Percentiles rank a stretch among this genome's conserved stretches.
Evolutionary conservation across 805 yeast genomes (phyloP).

Genomic region (Lipomyces yamanashiensis): DNA sequence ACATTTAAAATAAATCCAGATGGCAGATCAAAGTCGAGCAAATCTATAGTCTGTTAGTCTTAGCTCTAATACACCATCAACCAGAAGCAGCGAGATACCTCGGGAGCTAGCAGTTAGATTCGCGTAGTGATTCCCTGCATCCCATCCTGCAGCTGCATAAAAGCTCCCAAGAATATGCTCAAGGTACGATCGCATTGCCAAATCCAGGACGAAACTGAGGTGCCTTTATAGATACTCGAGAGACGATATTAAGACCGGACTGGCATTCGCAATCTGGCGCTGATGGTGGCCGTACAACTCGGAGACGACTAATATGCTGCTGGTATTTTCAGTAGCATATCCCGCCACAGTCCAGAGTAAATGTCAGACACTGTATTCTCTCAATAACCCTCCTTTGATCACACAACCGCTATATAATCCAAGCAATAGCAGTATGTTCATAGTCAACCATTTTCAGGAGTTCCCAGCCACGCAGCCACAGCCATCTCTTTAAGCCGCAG

Average conservation of each 20-base stretch:
- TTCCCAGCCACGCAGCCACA: constrained; percentile 9
- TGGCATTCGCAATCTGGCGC: too few species aligned
- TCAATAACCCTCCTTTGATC: background rate
- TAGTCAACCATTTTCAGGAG: constrained; percentile 6
- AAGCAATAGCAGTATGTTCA: background rate
- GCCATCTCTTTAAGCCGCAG: constrained; percentile 7
- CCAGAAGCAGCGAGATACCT: constrained; percentile 41
- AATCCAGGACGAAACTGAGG: background rate
- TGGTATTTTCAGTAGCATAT: too few species aligned
- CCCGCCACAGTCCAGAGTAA: background rate
- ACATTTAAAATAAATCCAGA: constrained; percentile 66
- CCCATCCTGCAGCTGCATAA: constrained; percentile 74
- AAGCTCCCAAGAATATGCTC: constrained; percentile 80
- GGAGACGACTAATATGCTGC: too few species aligned
- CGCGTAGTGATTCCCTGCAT: constrained; percentile 75
- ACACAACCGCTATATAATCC: background rate
- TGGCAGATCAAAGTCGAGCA: constrained; percentile 77
- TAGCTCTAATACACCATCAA: background rate
- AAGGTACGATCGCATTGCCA: constrained; percentile 77
- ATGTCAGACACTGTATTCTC: background rate
- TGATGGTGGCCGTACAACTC: too few species aligned
- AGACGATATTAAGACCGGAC: too few species aligned
- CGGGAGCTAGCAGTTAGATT: constrained; percentile 73
- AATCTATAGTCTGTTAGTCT: constrained; percentile 40
- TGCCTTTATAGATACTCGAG: too few species aligned